Conservation (phyloP, 2,329 filamentous ascomycete species). For the Ceratocystis ficicola region DNA sequence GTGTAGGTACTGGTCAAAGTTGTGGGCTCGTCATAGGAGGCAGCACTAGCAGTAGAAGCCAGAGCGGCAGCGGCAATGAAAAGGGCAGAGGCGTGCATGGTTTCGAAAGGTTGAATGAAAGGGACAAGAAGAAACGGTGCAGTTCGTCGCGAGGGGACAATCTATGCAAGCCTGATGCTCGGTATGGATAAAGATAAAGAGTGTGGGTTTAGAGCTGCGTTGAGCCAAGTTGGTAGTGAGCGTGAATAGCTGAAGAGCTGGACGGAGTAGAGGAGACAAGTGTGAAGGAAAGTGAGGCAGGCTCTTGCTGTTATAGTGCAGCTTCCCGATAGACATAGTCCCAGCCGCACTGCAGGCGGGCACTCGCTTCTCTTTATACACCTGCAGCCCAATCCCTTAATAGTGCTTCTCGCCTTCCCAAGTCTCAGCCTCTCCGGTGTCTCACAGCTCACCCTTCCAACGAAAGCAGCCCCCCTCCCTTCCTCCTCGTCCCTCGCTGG, state of each 20-base stretch:
- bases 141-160: too few relatives aligned
- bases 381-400: background rate
- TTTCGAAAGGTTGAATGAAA: background rate
- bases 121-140: background rate
- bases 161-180: too few relatives aligned
- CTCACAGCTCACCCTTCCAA: background rate
- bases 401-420: background rate
- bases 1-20: conserved; percentile 16
- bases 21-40: conserved; percentile 3
- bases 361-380: background rate
- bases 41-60: background rate
- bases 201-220: background rate
- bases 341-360: background rate
- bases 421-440: background rate
- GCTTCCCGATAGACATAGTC: background rate
- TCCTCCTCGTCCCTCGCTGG: background rate
- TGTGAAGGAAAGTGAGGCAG: background rate
- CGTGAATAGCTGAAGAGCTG: background rate
- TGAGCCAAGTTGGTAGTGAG: background rate
- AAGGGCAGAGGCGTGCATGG: conserved; percentile 7
- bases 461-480: background rate
- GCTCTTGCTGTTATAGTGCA: background rate
- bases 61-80: background rate
- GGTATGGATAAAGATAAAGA: background rate
- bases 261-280: background rate